Conservation (phyloP, 495 filamentous ascomycete species). For the Aspergillus nidulans region DNA sequence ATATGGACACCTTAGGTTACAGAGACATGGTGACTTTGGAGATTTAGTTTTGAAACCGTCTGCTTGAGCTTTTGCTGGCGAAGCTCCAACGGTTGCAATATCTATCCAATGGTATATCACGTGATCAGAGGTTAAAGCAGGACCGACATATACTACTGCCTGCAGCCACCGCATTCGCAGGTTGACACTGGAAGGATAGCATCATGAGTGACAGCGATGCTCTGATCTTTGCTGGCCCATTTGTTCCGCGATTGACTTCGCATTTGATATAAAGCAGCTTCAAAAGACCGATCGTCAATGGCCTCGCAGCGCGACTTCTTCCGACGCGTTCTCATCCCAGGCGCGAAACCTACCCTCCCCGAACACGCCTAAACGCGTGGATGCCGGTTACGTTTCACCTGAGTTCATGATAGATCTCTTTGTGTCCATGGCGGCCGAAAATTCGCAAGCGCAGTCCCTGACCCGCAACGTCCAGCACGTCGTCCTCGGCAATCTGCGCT, state of each 20-base stretch:
- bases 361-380: background rate
- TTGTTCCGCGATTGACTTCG: background rate
- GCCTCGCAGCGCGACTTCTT: background rate
- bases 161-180: no score
- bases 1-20: background rate
- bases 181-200: no score
- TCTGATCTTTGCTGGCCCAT: background rate
- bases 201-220: background rate
- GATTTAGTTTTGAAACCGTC: no score
- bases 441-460: slow-evolving; percentile 27
- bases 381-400: background rate
- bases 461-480: slow-evolving; percentile 70
- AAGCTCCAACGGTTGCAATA: no score
- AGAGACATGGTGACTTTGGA: no score
- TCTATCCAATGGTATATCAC: background rate
- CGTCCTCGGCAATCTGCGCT: slow-evolving; percentile 66
- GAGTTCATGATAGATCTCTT: background rate
- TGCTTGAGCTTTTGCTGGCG: no score
- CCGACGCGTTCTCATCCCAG: background rate
- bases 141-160: no score
- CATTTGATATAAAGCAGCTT: background rate
- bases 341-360: background rate
- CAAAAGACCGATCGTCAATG: background rate
- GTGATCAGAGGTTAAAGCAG: no score
- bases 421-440: slow-evolving; percentile 26